These are phyloP conservation scores for Tylopilus orsonianus DNA, from an alignment of 1,284 basidiomycete genomes.

Conservation along the genomic window DNA sequence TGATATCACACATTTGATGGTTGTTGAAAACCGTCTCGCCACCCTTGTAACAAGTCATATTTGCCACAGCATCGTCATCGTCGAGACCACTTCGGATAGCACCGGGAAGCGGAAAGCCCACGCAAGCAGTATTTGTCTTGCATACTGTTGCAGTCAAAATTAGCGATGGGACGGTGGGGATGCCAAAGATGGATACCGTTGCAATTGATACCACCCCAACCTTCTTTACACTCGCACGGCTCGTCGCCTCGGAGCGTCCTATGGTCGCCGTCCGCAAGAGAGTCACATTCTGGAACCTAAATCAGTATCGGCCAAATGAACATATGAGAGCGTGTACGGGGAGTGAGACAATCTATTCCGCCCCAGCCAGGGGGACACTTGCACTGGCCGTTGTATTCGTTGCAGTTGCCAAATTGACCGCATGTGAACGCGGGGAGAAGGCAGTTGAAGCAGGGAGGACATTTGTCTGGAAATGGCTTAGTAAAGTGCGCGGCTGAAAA, in stretches of 20 bases:
- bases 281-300: conserved; percentile 73
- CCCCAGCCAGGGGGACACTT: conserved; percentile 82
- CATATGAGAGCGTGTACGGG: conserved; percentile 46
- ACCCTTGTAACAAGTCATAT: conserved; percentile 93
- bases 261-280: conserved; percentile 84
- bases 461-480: conserved; percentile 35
- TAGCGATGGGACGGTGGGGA: neutral
- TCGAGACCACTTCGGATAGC: conserved; percentile 42
- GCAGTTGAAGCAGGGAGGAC: conserved; percentile 73
- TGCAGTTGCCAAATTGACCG: conserved; percentile 74
- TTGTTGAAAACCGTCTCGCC: conserved; percentile 90
- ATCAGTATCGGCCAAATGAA: neutral
- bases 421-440: conserved; percentile 70
- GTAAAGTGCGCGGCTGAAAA: neutral
- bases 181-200: conserved; percentile 62
- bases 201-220: conserved; percentile 96
- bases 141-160: conserved; percentile 61
- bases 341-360: conserved; percentile 76
- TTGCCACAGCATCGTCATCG: conserved; percentile 49
- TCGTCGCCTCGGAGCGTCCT: conserved; percentile 79
- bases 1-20: conserved; percentile 98
- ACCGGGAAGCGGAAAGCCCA: conserved; percentile 68
- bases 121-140: conserved; percentile 76
- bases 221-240: conserved; percentile 86
- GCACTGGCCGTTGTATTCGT: conserved; percentile 78